phyloP scores from a whole-genome alignment of 148 eudicot genomes.

The Drosera capensis region DNA sequence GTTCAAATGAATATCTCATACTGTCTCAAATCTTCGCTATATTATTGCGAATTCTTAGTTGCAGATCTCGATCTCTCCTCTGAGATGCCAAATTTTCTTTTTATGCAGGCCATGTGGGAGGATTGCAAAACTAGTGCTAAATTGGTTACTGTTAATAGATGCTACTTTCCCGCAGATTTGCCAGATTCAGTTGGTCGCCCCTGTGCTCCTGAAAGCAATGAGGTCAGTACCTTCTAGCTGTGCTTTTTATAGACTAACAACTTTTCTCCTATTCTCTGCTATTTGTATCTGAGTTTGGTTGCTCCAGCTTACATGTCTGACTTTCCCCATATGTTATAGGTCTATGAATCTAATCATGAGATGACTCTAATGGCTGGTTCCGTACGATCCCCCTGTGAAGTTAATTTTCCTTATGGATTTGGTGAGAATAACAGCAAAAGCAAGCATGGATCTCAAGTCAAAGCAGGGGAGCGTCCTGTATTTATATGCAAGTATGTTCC shows the following conservation, averaged over 20 bases:
- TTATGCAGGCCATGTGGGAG: constrained; percentile 93
- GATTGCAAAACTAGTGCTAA: constrained; percentile 47
- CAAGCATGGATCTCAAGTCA: constrained; percentile 18
- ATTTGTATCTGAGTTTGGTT: background rate
- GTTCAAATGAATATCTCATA: too few species aligned
- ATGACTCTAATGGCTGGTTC: constrained; percentile 41
- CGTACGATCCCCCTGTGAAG: constrained; percentile 66
- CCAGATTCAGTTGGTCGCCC: constrained; percentile 89
- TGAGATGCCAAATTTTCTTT: background rate
- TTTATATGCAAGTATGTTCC: constrained; percentile 59
- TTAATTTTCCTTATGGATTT: constrained; percentile 56
- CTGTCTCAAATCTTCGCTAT: too few species aligned
- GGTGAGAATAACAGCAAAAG: constrained; percentile 40
- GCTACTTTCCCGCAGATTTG: constrained; percentile 85
- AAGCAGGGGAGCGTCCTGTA: constrained; percentile 28
- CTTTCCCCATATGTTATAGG: constrained; percentile 28
- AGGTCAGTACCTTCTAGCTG: constrained; percentile 32
- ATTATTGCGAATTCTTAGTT: too few species aligned
- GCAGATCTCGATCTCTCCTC: too few species aligned
- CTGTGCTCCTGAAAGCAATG: constrained; percentile 67
- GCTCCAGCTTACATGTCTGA: background rate
- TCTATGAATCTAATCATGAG: constrained; percentile 74
- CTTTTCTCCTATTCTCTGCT: background rate
- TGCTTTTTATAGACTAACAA: background rate
- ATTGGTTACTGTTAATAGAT: constrained; percentile 48